Conservation (phyloP, 768 basidiomycete species). For the Amanita inopinata region DNA sequence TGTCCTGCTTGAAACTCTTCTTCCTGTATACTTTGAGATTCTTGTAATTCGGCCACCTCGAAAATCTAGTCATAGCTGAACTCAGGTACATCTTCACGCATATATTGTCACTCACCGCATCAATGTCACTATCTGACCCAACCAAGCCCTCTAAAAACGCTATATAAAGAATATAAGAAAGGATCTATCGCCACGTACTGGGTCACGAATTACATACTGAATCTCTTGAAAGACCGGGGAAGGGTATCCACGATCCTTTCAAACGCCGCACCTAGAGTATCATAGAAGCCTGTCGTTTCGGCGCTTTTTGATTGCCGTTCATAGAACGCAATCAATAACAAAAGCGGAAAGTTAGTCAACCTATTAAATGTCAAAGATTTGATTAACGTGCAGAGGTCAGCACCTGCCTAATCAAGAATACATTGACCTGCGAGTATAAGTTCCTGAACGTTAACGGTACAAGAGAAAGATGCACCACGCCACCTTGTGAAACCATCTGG, state of each 20-base stretch:
- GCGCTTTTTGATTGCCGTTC: conserved; percentile 74
- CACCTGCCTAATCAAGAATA: conserved; percentile 70
- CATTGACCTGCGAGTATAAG: conserved; percentile 51
- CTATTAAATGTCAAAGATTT: conserved; percentile 23
- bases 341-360: conserved; percentile 74
- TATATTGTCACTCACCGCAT: conserved; percentile 38
- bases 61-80: conserved; percentile 46
- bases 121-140: conserved; percentile 67
- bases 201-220: conserved; percentile 45
- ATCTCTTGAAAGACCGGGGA: conserved; percentile 63
- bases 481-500: conserved; percentile 98
- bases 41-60: conserved; percentile 49
- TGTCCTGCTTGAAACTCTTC: conserved; percentile 9
- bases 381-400: background rate
- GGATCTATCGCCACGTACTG: background rate
- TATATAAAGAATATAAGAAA: conserved; percentile 18
- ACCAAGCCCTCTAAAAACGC: conserved; percentile 73
- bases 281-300: conserved; percentile 57
- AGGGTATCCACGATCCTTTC: conserved; percentile 68
- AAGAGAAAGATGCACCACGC: conserved; percentile 8
- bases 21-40: background rate
- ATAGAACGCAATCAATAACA: conserved; percentile 73
- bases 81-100: background rate
- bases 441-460: conserved; percentile 11
- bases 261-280: conserved; percentile 56